Evolutionary conservation across 192 early-diverging fungal genomes (phyloP).

Genomic region (Entomortierella lignicola): DNA sequence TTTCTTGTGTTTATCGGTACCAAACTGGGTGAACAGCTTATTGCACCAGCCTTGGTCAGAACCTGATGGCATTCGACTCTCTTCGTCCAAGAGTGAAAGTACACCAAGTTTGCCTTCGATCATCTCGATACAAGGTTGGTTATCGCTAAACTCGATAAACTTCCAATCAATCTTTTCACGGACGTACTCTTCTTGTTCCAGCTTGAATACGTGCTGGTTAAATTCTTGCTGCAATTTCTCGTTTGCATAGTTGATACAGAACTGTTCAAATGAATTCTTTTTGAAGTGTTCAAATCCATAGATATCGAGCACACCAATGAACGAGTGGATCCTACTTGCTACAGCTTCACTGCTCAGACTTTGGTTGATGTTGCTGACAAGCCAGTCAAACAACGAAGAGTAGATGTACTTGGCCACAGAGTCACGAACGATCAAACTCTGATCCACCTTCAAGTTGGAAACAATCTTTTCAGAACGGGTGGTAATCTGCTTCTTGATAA

Average conservation of each 20-base stretch:
- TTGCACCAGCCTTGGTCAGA: constrained; percentile 86
- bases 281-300: constrained; percentile 99
- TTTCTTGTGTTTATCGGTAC: constrained; percentile 66
- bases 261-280: constrained; percentile 99
- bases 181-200: constrained; percentile 98
- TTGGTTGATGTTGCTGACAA: constrained; percentile 90
- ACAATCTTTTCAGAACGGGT: constrained; percentile 95
- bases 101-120: constrained; percentile 97
- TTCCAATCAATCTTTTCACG: constrained; percentile 97
- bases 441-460: constrained; percentile 74
- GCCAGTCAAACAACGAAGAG: constrained; percentile 95
- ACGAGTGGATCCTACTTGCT: constrained; percentile 58
- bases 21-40: constrained; percentile 92
- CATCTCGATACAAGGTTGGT: constrained; percentile 98
- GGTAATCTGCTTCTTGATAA: constrained; percentile 91
- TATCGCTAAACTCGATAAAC: constrained; percentile 99
- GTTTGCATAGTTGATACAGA: constrained; percentile 98
- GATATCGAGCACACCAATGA: constrained; percentile 99
- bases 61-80: constrained; percentile 84
- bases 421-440: constrained; percentile 86
- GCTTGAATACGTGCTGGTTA: constrained; percentile 98
- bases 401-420: constrained; percentile 98
- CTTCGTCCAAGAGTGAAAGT: constrained; percentile 94
- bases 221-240: constrained; percentile 99
- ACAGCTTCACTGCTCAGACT: constrained; percentile 75